Percentiles rank a stretch among this genome's conserved stretches.
These are phyloP conservation scores for Oryza longistaminata DNA, from an alignment of 176 grass and related monocot species.

Conservation along the genomic window DNA sequence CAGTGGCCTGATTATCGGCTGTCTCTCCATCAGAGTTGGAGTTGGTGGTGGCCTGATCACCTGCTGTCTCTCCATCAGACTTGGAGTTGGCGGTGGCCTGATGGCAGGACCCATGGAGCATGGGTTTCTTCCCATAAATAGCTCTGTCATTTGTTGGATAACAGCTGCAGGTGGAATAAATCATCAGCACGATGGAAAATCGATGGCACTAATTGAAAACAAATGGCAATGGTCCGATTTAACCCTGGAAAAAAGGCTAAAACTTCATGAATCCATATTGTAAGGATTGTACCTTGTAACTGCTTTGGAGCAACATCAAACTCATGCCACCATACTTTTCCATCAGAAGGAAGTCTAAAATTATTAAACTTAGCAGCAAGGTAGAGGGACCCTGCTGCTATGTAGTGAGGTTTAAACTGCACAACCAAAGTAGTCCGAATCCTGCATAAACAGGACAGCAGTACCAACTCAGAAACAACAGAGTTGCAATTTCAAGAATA, in stretches of 20 bases:
- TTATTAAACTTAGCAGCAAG: conserved; percentile 49
- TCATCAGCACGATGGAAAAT: background rate
- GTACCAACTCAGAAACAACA: conserved; percentile 29
- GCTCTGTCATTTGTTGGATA: conserved; percentile 53
- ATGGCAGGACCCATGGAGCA: background rate
- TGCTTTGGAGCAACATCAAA: conserved; percentile 57
- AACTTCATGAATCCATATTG: background rate
- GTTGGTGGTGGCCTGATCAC: background rate
- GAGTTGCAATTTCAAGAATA: conserved; percentile 4
- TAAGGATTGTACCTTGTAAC: conserved; percentile 45
- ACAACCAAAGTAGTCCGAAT: conserved; percentile 51
- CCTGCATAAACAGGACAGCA: conserved; percentile 23
- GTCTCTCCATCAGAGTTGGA: conserved; percentile 3
- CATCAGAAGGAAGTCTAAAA: conserved; percentile 40
- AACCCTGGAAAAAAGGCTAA: background rate
- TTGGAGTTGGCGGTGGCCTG: conserved; percentile 16
- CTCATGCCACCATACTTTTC: conserved; percentile 50
- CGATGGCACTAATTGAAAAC: background rate
- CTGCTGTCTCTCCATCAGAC: conserved; percentile 26
- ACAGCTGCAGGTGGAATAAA: conserved; percentile 45
- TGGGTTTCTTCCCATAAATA: conserved; percentile 42
- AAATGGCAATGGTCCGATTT: background rate
- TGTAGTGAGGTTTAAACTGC: conserved; percentile 64
- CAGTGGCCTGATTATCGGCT: background rate
- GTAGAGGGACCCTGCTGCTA: conserved; percentile 55